Evolutionary conservation across 441 rosid species (phyloP).

Genomic region (Erysimum cheiri): DNA sequence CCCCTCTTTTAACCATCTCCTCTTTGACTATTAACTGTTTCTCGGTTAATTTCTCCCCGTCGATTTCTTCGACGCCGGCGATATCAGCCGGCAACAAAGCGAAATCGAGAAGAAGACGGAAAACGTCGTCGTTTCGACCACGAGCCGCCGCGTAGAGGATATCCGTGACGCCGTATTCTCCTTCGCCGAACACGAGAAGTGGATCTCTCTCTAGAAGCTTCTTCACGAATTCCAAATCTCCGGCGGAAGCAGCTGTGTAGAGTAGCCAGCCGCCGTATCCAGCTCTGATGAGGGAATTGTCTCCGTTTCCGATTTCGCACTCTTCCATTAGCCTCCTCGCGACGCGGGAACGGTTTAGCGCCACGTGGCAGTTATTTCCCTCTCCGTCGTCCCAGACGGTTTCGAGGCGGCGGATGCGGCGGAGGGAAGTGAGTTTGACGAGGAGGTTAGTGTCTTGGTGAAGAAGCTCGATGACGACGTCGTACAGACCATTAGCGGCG

Average conservation of each 20-base stretch:
- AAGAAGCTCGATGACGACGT: slow-evolving; percentile 83
- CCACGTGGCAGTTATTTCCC: slow-evolving; percentile 59
- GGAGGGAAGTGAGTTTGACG: slow-evolving; percentile 93
- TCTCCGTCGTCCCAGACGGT: slow-evolving; percentile 94
- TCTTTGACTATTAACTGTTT: slow-evolving; percentile 52
- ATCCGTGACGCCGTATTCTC: slow-evolving; percentile 93
- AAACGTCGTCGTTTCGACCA: slow-evolving; percentile 71
- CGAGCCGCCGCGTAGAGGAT: slow-evolving; percentile 83
- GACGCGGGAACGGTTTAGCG: slow-evolving; percentile 70
- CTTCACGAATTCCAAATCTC: slow-evolving; percentile 75
- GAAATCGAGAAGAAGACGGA: slow-evolving; percentile 57
- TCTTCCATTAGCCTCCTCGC: slow-evolving; percentile 61
- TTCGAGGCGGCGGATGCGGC: slow-evolving; percentile 95
- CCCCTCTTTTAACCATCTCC: slow-evolving; percentile 87
- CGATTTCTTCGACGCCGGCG: slow-evolving; percentile 43
- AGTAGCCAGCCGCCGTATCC: slow-evolving; percentile 98
- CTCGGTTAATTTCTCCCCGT: slow-evolving; percentile 47
- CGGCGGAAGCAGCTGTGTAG: slow-evolving; percentile 97
- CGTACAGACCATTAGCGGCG: slow-evolving; percentile 93
- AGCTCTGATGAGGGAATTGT: slow-evolving; percentile 76
- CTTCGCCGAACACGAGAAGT: slow-evolving; percentile 92
- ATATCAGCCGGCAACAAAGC: slow-evolving; percentile 51
- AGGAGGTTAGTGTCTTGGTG: slow-evolving; percentile 88
- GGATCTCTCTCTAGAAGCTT: slow-evolving; percentile 77
- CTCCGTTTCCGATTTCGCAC: slow-evolving; percentile 48